Evolutionary conservation across 2,329 filamentous ascomycete species (phyloP), one percentile per base, ranked within the genome.

Genomic region (Sphaerulina vaccinii): DNA sequence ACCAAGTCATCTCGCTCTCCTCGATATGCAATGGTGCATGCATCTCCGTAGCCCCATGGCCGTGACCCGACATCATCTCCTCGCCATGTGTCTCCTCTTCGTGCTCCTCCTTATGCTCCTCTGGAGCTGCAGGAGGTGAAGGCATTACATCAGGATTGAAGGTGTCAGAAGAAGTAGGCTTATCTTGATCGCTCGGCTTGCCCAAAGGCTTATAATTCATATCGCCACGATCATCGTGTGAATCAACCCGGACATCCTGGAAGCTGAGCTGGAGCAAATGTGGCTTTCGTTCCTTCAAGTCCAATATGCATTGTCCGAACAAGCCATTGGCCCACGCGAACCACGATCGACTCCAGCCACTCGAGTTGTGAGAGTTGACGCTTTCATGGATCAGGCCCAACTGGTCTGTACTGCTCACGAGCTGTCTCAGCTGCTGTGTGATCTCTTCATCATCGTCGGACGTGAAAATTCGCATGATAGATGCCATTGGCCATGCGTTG

Each of bases 311-410:
- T 36, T 59, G 49, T 5, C 57, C 57, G 23, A 59, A 59, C 2
- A 59, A 37, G 5, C 57, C 55, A 32, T 59, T 78, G 33, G 74
- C 75, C 75, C 75, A 77, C 5, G 69, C 71, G 53, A 70, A 77
- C 68, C 75, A 78, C 45, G 74, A 73, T 53, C 75, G 68, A 35
- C 73, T 74, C 68, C 71, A 78, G 43, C 70, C 61, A 7, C 58
- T 67, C 35, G 62, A 62, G 54, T 76, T 71, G 53, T 71, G 74
- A n/a, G 65, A 68, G 53, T 74, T 74, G 44, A 78, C 68, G 54
- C 73, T 76, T 63, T 78, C 75, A 54, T 78, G 75, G 19, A 78
- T 72, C 59, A 78, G 59, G 0, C 75, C 75, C 27, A 74, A 59
- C 4, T 73, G 68, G 54, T 69, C 72, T 3, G 75, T 78, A 41